Percentiles rank a stretch among this genome's conserved stretches.
Conservation (phyloP, 306 rosid genomes). For the Ammopiptanthus mongolicus region DNA sequence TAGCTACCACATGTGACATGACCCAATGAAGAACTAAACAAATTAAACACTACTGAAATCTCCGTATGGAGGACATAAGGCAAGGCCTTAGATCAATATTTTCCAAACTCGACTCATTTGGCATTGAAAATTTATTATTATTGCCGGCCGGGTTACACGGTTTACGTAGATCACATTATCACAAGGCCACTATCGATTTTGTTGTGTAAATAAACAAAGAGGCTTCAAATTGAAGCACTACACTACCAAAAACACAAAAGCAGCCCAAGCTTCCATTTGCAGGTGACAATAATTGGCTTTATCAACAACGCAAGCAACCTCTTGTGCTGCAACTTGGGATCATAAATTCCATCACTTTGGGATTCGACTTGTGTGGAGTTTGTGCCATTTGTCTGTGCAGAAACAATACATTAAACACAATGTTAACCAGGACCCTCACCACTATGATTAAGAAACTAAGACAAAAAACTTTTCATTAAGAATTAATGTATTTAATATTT, state of each 20-base stretch:
- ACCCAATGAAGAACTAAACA: background rate
- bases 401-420: background rate
- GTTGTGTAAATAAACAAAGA: background rate
- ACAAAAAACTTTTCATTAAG: too few relatives aligned
- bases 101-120: background rate
- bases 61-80: background rate
- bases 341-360: slow-evolving; percentile 16
- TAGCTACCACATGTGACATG: background rate
- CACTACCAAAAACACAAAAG: background rate
- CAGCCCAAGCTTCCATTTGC: background rate
- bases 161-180: slow-evolving; percentile 20
- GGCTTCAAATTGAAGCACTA: slow-evolving; percentile 9
- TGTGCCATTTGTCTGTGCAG: slow-evolving; percentile 20
- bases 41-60: background rate
- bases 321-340: slow-evolving; percentile 29
- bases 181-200: background rate
- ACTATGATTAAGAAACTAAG: too few relatives aligned
- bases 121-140: background rate
- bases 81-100: background rate
- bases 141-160: slow-evolving; percentile 13
- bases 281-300: slow-evolving; percentile 24
- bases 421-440: too few relatives aligned
- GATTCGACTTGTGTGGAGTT: slow-evolving; percentile 29
- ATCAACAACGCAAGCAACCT: slow-evolving; percentile 24
- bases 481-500: too few relatives aligned